These are phyloP conservation scores for Bocquillonia castaneifolia DNA, from an alignment of 441 rosid species.

Conservation along the genomic window DNA sequence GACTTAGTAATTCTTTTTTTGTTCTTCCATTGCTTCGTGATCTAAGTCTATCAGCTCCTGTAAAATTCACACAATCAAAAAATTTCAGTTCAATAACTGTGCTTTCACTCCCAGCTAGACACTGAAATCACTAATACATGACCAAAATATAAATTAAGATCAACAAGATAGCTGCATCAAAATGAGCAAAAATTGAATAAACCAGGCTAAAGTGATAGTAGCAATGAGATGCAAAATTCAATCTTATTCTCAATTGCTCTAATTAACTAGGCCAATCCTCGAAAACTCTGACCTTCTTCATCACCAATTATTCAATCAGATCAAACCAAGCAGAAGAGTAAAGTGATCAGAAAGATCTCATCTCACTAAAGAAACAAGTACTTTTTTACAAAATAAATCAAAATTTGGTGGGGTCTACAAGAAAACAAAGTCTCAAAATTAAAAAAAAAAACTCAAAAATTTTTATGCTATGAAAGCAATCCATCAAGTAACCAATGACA, in stretches of 20 bases:
- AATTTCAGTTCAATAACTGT: constrained; percentile 5
- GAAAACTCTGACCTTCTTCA: too few species aligned
- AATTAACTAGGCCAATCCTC: too few species aligned
- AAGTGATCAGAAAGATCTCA: constrained; percentile 39
- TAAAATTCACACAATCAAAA: constrained; percentile 30
- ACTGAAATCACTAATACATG: constrained; percentile 1
- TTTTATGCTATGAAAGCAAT: neutral
- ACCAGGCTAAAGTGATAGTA: constrained; percentile 6
- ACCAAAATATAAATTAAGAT: constrained; percentile 4
- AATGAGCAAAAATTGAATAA: neutral
- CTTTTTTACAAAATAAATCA: constrained; percentile 13
- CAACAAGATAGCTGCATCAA: constrained; percentile 7
- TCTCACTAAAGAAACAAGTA: neutral
- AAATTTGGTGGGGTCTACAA: constrained; percentile 23
- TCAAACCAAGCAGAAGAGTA: constrained; percentile 23
- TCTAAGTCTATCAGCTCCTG: constrained; percentile 75
- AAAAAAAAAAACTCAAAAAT: constrained; percentile 8
- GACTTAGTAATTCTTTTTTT: constrained; percentile 50
- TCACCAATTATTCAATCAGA: constrained; percentile 30
- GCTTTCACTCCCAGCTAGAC: constrained; percentile 14
- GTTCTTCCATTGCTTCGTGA: constrained; percentile 59
- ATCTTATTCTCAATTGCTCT: too few species aligned
- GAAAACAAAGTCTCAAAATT: constrained; percentile 20
- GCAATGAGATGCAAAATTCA: neutral
- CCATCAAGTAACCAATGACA: neutral